These are phyloP conservation scores for Aureobasidium sp. DNA, from an alignment of 2,329 filamentous ascomycete species.

Conservation along the genomic window DNA sequence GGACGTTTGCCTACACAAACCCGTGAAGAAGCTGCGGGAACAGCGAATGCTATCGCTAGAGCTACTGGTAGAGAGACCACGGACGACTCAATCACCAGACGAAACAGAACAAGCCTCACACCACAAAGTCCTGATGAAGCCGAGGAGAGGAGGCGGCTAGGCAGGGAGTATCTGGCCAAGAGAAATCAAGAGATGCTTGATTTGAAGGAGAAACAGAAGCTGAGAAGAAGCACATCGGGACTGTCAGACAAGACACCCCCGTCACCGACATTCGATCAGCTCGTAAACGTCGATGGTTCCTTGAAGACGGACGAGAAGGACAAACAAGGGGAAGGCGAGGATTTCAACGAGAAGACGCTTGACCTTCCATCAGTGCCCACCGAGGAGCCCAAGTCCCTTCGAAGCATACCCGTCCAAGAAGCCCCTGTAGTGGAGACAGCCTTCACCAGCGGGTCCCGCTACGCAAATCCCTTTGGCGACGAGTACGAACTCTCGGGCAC, in stretches of 20 bases:
- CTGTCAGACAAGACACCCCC: conserved; percentile 14
- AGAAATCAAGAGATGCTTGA: conserved; percentile 30
- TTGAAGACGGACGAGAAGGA: conserved; percentile 21
- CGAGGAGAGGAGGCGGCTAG: conserved; percentile 28
- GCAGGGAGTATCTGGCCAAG: conserved; percentile 29
- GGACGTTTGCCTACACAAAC: conserved; percentile 24
- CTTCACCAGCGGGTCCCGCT: conserved; percentile 34
- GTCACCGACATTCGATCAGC: conserved; percentile 31
- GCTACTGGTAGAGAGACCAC: conserved; percentile 26
- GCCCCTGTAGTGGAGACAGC: conserved; percentile 18
- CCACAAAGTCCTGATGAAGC: conserved; percentile 19
- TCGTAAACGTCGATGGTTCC: conserved; percentile 35
- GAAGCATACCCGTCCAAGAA: neutral
- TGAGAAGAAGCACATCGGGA: neutral
- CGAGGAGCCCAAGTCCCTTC: conserved; percentile 13
- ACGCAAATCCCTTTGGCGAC: conserved; percentile 41
- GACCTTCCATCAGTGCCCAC: conserved; percentile 16
- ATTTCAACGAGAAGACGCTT: conserved; percentile 8
- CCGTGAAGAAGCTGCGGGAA: conserved; percentile 28
- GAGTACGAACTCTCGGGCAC: conserved; percentile 29
- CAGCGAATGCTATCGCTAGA: conserved; percentile 27
- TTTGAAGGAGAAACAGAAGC: conserved; percentile 24
- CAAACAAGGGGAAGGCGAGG: neutral
- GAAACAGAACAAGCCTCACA: neutral
- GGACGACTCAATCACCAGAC: neutral